Base-by-base conservation (phyloP, 169 alveolate genomes). In the Plasmodium berghei region DNA sequence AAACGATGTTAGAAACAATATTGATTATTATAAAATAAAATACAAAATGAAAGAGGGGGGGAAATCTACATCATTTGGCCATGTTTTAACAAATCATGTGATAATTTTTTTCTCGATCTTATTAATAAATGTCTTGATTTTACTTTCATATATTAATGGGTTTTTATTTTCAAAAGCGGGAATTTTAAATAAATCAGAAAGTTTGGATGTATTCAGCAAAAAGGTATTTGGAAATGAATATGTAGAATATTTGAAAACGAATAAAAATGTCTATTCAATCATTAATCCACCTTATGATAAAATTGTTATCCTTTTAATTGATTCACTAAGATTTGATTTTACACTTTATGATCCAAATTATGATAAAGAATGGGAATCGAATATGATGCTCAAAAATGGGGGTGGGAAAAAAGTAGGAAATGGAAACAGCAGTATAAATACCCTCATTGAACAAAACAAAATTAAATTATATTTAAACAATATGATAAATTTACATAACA, bases 291-390 rank as follows among this genome's bases (percentile, higher is more conserved):
- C 94, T 16, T 64, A 88, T 22, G 93, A 93, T 55, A 61, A 73
- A 48, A 54, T 80, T 16, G 75, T 87, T 9, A 6, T 93, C 6
- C 64, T 88, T 6, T 48, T 93, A 26, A 73, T 93, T 18, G 96
- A 93, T 59, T 75, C 93, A 2, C 70, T 73, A 20, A 87, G 96
- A n/a, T 64, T 89, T 72, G 96, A 93, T 88, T 93, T 91, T 72
- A 91, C 83, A 16, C 75, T 93, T 1, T 75, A 90, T 69, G 96
- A 93, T 62, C 93, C 96, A 8, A 45, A 70, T 34, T 80, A 80
- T 80, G 46, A 55, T 1, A 54, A 64, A 42, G 73, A 80, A 71
- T 14, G 22, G 5, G 52, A 28, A 55, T 28, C 42, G n/a, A 55
- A 67, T 14, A 72, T 66, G 28, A 49, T 10, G 9, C 10, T 20